Evolutionary conservation across 31 red algal species (phyloP), one percentile per base, ranked within the genome.

Genomic region (Endocladia muricata): DNA sequence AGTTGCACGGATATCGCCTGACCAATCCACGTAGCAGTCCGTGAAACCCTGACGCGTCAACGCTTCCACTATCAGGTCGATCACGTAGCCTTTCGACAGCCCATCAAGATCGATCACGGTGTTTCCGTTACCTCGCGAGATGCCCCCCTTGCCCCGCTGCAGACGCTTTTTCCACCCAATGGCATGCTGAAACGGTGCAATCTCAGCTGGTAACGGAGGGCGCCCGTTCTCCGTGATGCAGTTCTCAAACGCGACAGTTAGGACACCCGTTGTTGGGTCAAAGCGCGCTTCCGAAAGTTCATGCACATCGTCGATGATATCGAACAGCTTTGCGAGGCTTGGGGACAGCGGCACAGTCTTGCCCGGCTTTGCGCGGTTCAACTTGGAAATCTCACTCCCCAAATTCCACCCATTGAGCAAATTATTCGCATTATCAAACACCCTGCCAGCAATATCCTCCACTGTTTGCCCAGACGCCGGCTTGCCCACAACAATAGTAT

Each of bases 1-100:
- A 0, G 37, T 11, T 1, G 73, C 79, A 25, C 77, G 77, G 52
- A 91, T 77, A 51, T 91, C 88, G 44, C 68, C 88, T 23, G 77
- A 79, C 88, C 88, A 91, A 47, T 91, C 88, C 1, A 91, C 79
- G 55, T 91, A 91, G 33, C 60, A 49, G 37, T 61, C 37, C 5
- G 4, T n/a, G 43, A 37, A 76, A 43, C 63, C 72, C n/a, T n/a
- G n/a, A n/a, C n/a, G n/a, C n/a, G n/a, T n/a, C n/a, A n/a, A n/a
- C n/a, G n/a, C n/a, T n/a, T n/a, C n/a, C n/a, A 23, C 44, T 51
- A 51, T 19, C 44, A 55, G 49, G 48, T 84, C 88, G 30, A 84
- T 70, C 41, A 78, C 88, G 64, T 62, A 39, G 49, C 88, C 79
- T 25, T 91, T 91, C 37, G 79, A 74, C 13, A 91, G 38, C 0